These are phyloP conservation scores for Silene latifolia DNA, from an alignment of 148 eudicot genomes.

Conservation along the genomic window DNA sequence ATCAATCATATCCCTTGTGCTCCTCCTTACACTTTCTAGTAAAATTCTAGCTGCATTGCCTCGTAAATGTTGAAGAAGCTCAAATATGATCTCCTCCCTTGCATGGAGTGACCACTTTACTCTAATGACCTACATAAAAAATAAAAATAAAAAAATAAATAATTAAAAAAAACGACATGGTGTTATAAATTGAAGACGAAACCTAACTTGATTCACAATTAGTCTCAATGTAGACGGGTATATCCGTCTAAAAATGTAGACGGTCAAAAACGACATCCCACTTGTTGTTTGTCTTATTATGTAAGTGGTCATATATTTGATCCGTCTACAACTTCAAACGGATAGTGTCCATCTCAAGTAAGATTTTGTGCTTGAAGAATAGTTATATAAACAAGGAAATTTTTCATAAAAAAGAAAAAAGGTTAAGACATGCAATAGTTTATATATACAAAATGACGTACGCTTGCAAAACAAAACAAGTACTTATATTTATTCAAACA, in stretches of 20 bases:
- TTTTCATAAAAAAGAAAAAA: not conserved
- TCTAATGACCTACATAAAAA: conserved; percentile 69
- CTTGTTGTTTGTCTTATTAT: too few relatives aligned
- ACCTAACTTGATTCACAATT: too few relatives aligned
- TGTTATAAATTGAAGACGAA: conserved; percentile 5
- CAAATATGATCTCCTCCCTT: conserved; percentile 91
- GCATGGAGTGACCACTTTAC: conserved; percentile 99
- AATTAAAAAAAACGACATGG: not conserved
- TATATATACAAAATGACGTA: not conserved
- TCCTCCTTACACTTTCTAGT: conserved; percentile 63
- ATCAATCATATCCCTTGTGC: conserved; percentile 79
- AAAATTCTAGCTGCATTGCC: conserved; percentile 55
- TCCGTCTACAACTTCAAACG: too few relatives aligned
- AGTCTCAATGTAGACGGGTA: too few relatives aligned
- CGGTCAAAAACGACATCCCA: too few relatives aligned
- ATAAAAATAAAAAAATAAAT: too few relatives aligned
- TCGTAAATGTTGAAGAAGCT: conserved; percentile 82
- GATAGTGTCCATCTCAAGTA: too few relatives aligned
- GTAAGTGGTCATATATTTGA: too few relatives aligned
- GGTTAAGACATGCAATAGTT: not conserved
- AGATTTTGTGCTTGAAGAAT: not conserved
- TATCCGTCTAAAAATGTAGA: too few relatives aligned
- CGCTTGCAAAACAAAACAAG: too few relatives aligned
- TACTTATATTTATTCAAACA: too few relatives aligned
- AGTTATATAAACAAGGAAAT: not conserved